A percentile compares a stretch with the other conserved stretches of the same genome.
Conservation (phyloP, 2,329 filamentous ascomycete species). For the Elsinoe necatrix region DNA sequence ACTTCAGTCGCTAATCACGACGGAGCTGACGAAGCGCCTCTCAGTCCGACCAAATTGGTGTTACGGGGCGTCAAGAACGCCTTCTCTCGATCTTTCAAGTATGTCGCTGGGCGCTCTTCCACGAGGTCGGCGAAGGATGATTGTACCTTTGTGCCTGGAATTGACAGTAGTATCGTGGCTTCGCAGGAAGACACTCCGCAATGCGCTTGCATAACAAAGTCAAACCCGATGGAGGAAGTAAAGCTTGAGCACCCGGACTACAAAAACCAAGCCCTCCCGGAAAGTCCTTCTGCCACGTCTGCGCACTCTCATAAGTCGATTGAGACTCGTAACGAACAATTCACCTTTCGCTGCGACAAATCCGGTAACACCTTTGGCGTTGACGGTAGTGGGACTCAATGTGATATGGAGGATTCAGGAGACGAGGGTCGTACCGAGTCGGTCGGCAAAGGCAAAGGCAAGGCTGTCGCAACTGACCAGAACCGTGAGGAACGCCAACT, state of each 20-base stretch:
- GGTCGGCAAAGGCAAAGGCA: neutral
- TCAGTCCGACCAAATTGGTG: conserved; percentile 6
- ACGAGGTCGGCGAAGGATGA: neutral
- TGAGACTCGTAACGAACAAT: conserved; percentile 2
- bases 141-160: too few relatives aligned
- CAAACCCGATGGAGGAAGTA: neutral
- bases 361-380: neutral
- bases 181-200: neutral
- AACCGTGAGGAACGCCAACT: neutral
- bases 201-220: neutral
- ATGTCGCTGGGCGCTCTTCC: neutral
- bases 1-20: neutral
- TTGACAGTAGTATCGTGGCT: neutral
- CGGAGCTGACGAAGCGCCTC: neutral
- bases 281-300: neutral
- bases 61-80: neutral
- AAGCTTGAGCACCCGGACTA: neutral
- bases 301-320: neutral
- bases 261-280: neutral
- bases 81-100: neutral
- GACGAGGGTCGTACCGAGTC: neutral
- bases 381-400: neutral
- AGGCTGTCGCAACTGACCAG: neutral
- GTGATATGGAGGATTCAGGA: neutral
- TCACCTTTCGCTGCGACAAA: neutral